Evolutionary conservation across 768 basidiomycete species (phyloP).

Genomic region (Glaciozyma antarctica): DNA sequence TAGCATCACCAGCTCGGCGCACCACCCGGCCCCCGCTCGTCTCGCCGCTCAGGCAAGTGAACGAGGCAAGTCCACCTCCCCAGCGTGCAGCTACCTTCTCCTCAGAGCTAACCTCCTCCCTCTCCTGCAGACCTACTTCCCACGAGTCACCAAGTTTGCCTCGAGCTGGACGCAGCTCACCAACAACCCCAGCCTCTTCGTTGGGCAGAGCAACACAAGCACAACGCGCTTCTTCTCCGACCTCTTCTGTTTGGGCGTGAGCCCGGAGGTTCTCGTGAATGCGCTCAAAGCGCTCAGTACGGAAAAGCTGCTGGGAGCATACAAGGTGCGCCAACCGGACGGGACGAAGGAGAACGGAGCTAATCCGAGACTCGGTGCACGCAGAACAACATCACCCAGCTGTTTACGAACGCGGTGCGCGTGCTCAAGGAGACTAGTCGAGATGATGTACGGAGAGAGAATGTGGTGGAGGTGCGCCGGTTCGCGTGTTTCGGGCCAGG

Average conservation of each 20-base stretch:
- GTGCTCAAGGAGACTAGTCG: constrained; percentile 13
- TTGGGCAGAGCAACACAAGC: background rate
- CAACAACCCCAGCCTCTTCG: constrained; percentile 7
- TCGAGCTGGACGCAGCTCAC: constrained; percentile 11
- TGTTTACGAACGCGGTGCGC: constrained; percentile 27
- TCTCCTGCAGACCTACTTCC: background rate
- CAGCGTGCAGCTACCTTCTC: too few species aligned
- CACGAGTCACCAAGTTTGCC: constrained; percentile 3
- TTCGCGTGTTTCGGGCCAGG: background rate
- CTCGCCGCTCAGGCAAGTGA: too few species aligned
- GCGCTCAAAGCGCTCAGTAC: background rate
- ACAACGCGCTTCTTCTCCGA: constrained; percentile 19
- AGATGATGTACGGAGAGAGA: constrained; percentile 15
- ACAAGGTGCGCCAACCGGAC: constrained; percentile 5
- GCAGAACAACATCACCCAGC: constrained; percentile 29
- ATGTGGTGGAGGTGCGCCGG: constrained; percentile 27
- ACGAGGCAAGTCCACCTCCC: too few species aligned
- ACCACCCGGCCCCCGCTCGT: too few species aligned
- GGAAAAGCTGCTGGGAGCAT: constrained; percentile 5
- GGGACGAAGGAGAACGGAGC: background rate
- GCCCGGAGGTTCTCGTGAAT: background rate
- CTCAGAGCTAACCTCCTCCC: background rate
- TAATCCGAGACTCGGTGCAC: background rate
- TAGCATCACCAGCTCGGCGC: too few species aligned
- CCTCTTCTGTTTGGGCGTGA: constrained; percentile 21